Base-by-base conservation (phyloP, 352 stramenopile species). In the Globisporangium barbulae region DNA sequence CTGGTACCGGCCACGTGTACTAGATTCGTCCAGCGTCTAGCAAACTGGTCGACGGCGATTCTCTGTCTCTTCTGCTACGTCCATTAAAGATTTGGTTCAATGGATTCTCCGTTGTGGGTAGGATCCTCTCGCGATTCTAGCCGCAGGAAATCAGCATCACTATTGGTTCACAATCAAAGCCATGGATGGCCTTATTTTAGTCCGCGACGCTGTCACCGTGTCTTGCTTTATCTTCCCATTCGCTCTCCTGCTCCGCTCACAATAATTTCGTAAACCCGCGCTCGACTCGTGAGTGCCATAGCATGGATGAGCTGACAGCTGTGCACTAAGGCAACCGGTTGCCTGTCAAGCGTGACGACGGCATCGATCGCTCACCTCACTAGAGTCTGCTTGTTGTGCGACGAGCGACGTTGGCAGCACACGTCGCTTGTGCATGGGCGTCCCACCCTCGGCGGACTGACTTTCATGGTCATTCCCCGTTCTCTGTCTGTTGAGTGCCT, bases 1-100 rank as follows among this genome's bases (percentile, higher is more conserved):
- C 94, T 63, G 52, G 63, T 50, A 87, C 92, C 64, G 97, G 96
- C 88, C 97, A 99, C 80, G 80, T 92, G 70, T 99, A 99, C 87
- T 99, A 99, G 97, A 76, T 60, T 58, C 48, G 39, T 39, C 49
- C 56, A 60, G 48, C 41, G n/a, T 30, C 53, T 64, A 25, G 39
- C 59, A 44, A 37, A 35, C 37, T 37, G 31, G 54, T 54, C 45
- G 62, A 61, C 48, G 42, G 67, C 49, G 35, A 61, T 65, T 53
- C 57, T 60, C 62, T 49, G 65, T 59, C 64, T 68, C 53, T 53
- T 64, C 63, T 68, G 57, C 60, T 50, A 70, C 67, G 65, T 67
- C 63, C 61, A 62, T 56, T 67, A 65, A 65, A 57, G 49, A 65
- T 53, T 57, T 65, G 59, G 59, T 57, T 50, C 35, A 65, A 65